These are phyloP conservation scores for Yarrowia yakushimensis DNA, from an alignment of 805 yeast genomes.

Conservation along the genomic window DNA sequence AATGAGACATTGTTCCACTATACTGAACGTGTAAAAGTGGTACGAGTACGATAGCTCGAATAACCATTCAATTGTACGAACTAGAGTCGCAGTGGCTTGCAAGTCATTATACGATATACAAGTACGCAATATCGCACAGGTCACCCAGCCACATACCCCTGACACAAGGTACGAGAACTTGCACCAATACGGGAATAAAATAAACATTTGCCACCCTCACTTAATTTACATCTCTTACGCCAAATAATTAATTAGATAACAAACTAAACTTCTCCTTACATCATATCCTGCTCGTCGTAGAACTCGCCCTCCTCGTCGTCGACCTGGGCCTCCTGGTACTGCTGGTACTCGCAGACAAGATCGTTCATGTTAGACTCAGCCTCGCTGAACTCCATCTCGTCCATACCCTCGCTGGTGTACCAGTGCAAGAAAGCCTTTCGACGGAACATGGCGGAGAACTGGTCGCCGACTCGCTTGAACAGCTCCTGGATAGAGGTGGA, in stretches of 20 bases:
- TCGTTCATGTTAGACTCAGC: conserved; percentile 91
- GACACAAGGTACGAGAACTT: no score
- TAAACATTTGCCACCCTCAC: neutral
- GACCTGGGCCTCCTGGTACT: conserved; percentile 78
- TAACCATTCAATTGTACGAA: no score
- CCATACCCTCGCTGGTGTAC: conserved; percentile 97
- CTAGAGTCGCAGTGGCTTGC: no score
- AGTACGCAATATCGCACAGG: no score
- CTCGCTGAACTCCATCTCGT: conserved; percentile 88
- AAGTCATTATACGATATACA: no score
- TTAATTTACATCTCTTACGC: no score
- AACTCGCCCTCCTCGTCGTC: conserved; percentile 56
- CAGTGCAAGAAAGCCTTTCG: conserved; percentile 95
- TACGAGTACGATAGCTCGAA: no score
- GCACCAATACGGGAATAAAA: no score
- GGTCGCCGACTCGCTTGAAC: conserved; percentile 84
- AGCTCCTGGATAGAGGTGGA: conserved; percentile 90
- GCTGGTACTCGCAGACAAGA: conserved; percentile 84
- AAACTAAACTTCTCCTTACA: conserved; percentile 17
- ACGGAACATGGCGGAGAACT: conserved; percentile 87
- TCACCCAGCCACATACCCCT: no score
- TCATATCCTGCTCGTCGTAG: conserved; percentile 24
- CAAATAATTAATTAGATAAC: conserved; percentile 22
- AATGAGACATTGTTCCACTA: neutral
- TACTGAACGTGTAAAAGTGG: neutral